Evolutionary conservation across 768 basidiomycete species (phyloP).

Genomic region (Suillus subalutaceus): DNA sequence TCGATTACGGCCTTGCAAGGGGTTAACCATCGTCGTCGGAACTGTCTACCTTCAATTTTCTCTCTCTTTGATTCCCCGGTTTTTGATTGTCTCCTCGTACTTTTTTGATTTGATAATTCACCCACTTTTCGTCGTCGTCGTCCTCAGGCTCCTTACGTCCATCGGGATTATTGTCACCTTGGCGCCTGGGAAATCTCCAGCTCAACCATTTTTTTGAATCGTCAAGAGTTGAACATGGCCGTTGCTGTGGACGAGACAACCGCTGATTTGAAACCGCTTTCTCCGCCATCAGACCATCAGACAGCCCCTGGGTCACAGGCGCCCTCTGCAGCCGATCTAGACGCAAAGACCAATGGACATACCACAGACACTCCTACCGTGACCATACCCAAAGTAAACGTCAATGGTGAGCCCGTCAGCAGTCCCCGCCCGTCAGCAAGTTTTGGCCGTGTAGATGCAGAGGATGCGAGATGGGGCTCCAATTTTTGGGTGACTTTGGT

Average conservation of each 20-base stretch:
- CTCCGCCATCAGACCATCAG: slow-evolving; percentile 11
- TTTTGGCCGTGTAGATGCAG: slow-evolving; percentile 25
- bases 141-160: neutral
- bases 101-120: neutral
- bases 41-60: neutral
- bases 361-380: slow-evolving; percentile 18
- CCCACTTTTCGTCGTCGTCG: neutral
- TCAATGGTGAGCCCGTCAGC: slow-evolving; percentile 35
- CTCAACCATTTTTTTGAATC: slow-evolving; percentile 2
- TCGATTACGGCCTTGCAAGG: slow-evolving; percentile 6
- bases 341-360: slow-evolving; percentile 16
- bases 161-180: neutral
- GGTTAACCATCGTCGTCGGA: neutral
- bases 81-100: neutral
- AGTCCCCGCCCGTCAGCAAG: slow-evolving; percentile 36
- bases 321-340: slow-evolving; percentile 13
- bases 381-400: slow-evolving; percentile 39
- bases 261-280: slow-evolving; percentile 22
- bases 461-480: slow-evolving; percentile 74
- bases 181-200: slow-evolving; percentile 4
- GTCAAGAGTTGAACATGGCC: neutral
- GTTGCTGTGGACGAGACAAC: neutral
- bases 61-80: neutral
- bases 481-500: slow-evolving; percentile 95
- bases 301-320: slow-evolving; percentile 11